Conservation (phyloP, 345 rosid genomes). For the Eutrema heterophyllum region DNA sequence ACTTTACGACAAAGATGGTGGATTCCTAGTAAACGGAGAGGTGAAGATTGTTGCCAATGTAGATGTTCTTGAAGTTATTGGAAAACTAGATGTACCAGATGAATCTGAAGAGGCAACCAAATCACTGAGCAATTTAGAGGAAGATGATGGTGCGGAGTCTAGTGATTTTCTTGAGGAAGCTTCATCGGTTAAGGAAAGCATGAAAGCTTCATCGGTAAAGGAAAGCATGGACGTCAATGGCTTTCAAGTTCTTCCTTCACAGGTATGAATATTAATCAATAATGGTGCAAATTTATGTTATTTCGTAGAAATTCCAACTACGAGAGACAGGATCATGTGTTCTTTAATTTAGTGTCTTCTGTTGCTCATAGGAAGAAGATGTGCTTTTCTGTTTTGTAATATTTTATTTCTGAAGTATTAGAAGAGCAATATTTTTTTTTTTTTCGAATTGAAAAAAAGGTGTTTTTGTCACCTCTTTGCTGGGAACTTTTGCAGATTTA, state of each 20-base stretch:
- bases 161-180: neutral
- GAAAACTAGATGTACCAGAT: neutral
- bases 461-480: too few species aligned
- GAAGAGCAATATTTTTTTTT: neutral
- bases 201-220: neutral
- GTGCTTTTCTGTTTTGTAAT: neutral
- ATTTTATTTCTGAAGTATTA: neutral
- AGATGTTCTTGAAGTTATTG: neutral
- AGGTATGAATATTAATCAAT: too few species aligned
- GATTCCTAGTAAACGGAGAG: too few species aligned
- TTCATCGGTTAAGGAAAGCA: neutral
- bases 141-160: neutral
- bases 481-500: too few species aligned
- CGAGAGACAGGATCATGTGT: neutral
- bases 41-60: slow-evolving; percentile 50
- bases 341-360: neutral
- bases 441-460: too few species aligned
- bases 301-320: too few species aligned
- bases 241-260: too few species aligned
- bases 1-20: neutral
- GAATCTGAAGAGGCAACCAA: neutral
- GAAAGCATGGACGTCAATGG: neutral
- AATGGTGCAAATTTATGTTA: neutral
- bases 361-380: neutral
- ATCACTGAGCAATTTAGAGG: neutral